phyloP scores from a whole-genome alignment of 1,139 yeast genomes.

The Protomyces lactucae-debilis region DNA sequence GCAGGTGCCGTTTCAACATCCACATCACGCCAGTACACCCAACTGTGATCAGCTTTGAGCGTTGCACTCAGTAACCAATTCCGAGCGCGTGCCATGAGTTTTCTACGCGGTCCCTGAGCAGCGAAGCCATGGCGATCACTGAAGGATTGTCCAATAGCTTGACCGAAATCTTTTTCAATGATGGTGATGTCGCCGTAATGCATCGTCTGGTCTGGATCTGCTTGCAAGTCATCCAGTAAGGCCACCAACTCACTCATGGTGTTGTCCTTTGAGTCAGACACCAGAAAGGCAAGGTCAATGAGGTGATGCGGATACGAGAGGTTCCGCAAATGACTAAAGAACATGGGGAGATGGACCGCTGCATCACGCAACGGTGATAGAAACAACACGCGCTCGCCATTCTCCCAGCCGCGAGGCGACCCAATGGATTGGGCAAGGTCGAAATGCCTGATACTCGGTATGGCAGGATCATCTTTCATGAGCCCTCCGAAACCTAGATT shows the following conservation, averaged over 20 bases:
- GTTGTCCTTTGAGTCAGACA: constrained; percentile 64
- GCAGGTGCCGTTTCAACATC: constrained; percentile 63
- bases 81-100: constrained; percentile 68
- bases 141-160: constrained; percentile 73
- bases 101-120: constrained; percentile 69
- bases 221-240: constrained; percentile 49
- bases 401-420: constrained; percentile 54
- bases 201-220: constrained; percentile 53
- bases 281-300: constrained; percentile 60
- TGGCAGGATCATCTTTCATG: constrained; percentile 11
- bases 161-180: constrained; percentile 65
- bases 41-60: constrained; percentile 61
- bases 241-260: constrained; percentile 51
- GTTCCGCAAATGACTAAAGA: constrained; percentile 55
- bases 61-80: constrained; percentile 65
- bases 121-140: constrained; percentile 70
- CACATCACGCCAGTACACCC: constrained; percentile 79
- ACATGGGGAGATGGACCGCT: constrained; percentile 61
- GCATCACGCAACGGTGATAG: constrained; percentile 71
- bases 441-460: constrained; percentile 40
- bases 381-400: constrained; percentile 54
- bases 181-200: constrained; percentile 59
- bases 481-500: neutral
- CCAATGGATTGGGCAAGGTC: constrained; percentile 53
- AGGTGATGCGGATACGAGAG: constrained; percentile 63